These are phyloP conservation scores for Globisporangium nodosum DNA, from an alignment of 352 stramenopile genomes.

Conservation along the genomic window DNA sequence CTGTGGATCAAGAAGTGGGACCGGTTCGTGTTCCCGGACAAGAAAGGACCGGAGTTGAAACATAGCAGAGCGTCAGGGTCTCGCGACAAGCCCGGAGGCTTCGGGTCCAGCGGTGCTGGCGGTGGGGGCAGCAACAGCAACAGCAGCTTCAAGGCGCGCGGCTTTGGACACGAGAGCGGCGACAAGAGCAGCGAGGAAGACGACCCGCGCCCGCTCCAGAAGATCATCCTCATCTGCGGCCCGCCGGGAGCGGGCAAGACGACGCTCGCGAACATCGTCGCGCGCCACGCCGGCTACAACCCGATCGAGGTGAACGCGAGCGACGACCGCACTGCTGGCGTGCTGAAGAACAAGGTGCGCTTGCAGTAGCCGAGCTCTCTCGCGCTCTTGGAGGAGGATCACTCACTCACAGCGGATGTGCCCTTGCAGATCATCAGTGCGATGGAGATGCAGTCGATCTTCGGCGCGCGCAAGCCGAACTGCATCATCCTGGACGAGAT, in stretches of 20 bases:
- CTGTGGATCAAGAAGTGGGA: slow-evolving; percentile 95
- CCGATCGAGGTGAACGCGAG: slow-evolving; percentile 97
- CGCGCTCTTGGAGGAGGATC: background rate
- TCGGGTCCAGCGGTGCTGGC: background rate
- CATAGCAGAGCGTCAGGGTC: background rate
- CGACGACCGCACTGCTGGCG: slow-evolving; percentile 92
- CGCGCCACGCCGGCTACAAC: slow-evolving; percentile 94
- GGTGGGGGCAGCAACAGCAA: background rate
- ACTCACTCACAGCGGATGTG: background rate
- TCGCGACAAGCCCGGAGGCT: background rate
- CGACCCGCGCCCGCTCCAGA: slow-evolving; percentile 55
- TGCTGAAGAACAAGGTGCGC: slow-evolving; percentile 87
- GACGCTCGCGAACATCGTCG: slow-evolving; percentile 96
- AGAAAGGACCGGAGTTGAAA: slow-evolving; percentile 21
- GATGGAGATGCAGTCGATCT: slow-evolving; percentile 91
- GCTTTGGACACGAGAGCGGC: background rate
- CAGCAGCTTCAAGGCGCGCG: slow-evolving; percentile 7
- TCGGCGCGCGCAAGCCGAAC: slow-evolving; percentile 89
- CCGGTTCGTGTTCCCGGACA: slow-evolving; percentile 90
- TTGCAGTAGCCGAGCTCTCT: background rate
- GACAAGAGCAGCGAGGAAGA: slow-evolving; percentile 12
- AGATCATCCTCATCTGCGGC: slow-evolving; percentile 95
- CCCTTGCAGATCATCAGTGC: slow-evolving; percentile 62
- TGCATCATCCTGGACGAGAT: slow-evolving; percentile 99
- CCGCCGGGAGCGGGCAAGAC: slow-evolving; percentile 94